phyloP scores from a whole-genome alignment of 139 green algal species.

The Zygnema circumcarinatum region DNA sequence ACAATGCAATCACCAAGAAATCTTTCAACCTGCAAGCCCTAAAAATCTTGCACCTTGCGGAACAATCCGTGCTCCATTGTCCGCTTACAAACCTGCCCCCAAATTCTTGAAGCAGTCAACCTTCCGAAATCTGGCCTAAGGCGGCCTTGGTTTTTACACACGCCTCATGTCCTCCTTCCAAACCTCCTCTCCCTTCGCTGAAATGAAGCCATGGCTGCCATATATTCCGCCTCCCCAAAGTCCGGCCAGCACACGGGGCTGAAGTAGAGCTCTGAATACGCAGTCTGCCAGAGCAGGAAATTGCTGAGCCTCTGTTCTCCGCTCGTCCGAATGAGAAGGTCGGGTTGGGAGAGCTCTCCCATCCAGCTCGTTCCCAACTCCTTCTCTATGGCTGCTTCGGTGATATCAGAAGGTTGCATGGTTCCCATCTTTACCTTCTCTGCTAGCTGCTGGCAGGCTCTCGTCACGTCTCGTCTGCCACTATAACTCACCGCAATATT shows the following conservation, averaged over 20 bases:
- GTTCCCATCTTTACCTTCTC: conserved; percentile 63
- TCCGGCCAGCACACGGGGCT: conserved; percentile 73
- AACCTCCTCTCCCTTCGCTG: conserved; percentile 67
- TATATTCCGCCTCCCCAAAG: conserved; percentile 69
- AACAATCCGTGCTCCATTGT: too few relatives aligned
- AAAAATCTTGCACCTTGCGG: too few relatives aligned
- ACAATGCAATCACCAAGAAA: too few relatives aligned
- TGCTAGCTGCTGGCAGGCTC: conserved; percentile 68
- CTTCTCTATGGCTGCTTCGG: conserved; percentile 19
- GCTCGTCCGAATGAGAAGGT: conserved; percentile 82
- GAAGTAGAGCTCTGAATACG: conserved; percentile 85
- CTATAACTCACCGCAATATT: conserved; percentile 73
- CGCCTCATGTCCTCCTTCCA: conserved; percentile 59
- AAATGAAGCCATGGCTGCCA: conserved; percentile 63
- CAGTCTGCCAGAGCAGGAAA: conserved; percentile 83
- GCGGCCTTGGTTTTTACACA: too few relatives aligned
- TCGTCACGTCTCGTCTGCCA: conserved; percentile 74
- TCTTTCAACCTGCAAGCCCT: too few relatives aligned
- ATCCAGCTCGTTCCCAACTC: conserved; percentile 45
- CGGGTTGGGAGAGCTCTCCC: conserved; percentile 61
- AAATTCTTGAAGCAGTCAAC: too few relatives aligned
- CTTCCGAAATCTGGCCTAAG: too few relatives aligned
- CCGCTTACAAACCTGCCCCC: too few relatives aligned
- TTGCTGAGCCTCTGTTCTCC: conserved; percentile 83
- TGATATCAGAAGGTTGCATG: conserved; percentile 66